phyloP scores from a whole-genome alignment of 768 basidiomycete species.

The Rubroboletus satanas region DNA sequence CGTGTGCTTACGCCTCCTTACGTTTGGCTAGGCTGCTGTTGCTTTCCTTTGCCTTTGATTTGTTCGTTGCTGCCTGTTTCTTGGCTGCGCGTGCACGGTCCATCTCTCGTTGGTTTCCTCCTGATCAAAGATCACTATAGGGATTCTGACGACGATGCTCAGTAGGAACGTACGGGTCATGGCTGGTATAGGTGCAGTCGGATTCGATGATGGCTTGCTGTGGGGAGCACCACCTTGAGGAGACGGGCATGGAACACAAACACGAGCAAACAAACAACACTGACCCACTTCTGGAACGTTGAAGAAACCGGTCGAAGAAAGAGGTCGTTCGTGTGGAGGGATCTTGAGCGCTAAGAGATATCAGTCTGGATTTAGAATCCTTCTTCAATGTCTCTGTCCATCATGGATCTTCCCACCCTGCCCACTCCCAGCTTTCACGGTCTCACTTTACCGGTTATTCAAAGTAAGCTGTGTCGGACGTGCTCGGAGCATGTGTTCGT shows the following conservation, averaged over 20 bases:
- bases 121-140: slow-evolving; percentile 37
- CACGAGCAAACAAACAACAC: slow-evolving; percentile 21
- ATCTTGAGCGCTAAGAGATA: slow-evolving; percentile 16
- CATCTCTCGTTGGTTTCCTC: slow-evolving; percentile 78
- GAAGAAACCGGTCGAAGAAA: slow-evolving; percentile 7
- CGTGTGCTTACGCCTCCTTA: slow-evolving; percentile 64
- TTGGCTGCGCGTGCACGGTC: slow-evolving; percentile 74
- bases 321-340: slow-evolving; percentile 4
- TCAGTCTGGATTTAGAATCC: slow-evolving; percentile 3
- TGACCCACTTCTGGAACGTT: not conserved
- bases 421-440: slow-evolving; percentile 2
- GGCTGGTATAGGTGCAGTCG: slow-evolving; percentile 3
- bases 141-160: not conserved
- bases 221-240: not conserved
- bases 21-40: slow-evolving; percentile 58
- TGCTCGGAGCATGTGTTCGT: slow-evolving; percentile 4
- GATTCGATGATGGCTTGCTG: slow-evolving; percentile 7
- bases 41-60: slow-evolving; percentile 69
- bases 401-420: slow-evolving; percentile 11
- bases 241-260: slow-evolving; percentile 13
- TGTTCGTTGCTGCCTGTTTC: slow-evolving; percentile 50
- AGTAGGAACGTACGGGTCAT: slow-evolving; percentile 53
- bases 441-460: slow-evolving; percentile 7
- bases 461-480: slow-evolving; percentile 7
- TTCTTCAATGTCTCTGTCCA: not conserved